Base-by-base conservation (phyloP, 306 rosid genomes). In the Lathyrus tuberosus region DNA sequence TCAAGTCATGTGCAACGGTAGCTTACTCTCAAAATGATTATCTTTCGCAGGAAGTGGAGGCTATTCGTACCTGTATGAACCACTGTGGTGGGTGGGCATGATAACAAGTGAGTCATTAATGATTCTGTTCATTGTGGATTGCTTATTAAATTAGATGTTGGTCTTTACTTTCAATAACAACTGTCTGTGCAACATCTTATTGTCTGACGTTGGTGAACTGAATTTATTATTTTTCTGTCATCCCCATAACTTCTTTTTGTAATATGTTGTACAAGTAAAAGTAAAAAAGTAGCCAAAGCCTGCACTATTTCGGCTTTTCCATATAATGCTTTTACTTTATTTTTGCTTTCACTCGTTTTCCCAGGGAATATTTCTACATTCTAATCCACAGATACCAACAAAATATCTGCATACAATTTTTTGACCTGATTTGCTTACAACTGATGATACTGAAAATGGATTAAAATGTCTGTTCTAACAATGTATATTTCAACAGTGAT, bases 61-160 rank as follows among this genome's bases (percentile, higher is more conserved):
- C 62, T 95, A 95, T 78, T 95, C 99, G 56, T 95, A 95, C 87
- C 82, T 95, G 83, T 91, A 95, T 30, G 99, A 95, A 82, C 99
- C 99, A 0, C 97, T 95, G 67, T 95, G 99, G 99, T 95, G 99
- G 99, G 96, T 95, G 64, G 99, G 99, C 86, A 95, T 95, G 99
- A 91, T 89, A 80, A 89, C 99, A 76, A 95, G 99, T 95, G 84
- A 90, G 99, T 82, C 63, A 20, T 66, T 22, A 49, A 57, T 73
- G 37, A 49, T 78, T 68, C 14, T 77, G 28, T 71, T 69, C 12
- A 38, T 66, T 60, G 33, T 73, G 62, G 22, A 62, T 30, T 71
- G 24, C 30, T 33, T 3, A 35, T 6, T 31, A 38, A 59, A 67
- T 58, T 68, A 18, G 49, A 40, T 28, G 48, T 22, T 49, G 11